Conservation (phyloP, 768 basidiomycete species). For the Hygrophorus pudorinus region DNA sequence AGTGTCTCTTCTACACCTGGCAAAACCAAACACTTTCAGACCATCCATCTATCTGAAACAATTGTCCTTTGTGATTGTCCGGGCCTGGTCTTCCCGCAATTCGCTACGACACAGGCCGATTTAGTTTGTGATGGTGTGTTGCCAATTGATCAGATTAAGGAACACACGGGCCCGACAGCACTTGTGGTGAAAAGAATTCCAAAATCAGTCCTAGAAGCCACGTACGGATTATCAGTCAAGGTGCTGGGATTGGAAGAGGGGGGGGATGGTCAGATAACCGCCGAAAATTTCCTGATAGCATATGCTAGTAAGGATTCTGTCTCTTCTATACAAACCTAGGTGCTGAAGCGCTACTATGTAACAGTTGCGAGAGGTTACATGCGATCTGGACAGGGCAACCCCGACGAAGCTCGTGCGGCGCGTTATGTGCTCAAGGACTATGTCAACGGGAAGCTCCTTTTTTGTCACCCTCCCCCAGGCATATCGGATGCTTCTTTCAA, state of each 20-base stretch:
- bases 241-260: slow-evolving; percentile 65
- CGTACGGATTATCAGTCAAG: slow-evolving; percentile 77
- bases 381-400: slow-evolving; percentile 91
- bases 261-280: slow-evolving; percentile 63
- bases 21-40: slow-evolving; percentile 99
- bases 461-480: slow-evolving; percentile 81
- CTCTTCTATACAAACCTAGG: neutral
- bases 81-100: slow-evolving; percentile 96
- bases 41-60: slow-evolving; percentile 82
- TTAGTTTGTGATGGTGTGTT: slow-evolving; percentile 94
- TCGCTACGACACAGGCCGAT: slow-evolving; percentile 93
- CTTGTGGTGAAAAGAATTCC: slow-evolving; percentile 75
- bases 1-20: slow-evolving; percentile 97
- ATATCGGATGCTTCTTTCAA: slow-evolving; percentile 66
- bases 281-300: slow-evolving; percentile 74
- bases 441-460: slow-evolving; percentile 88
- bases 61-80: slow-evolving; percentile 95
- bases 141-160: slow-evolving; percentile 95
- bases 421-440: slow-evolving; percentile 94
- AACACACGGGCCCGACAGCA: slow-evolving; percentile 77
- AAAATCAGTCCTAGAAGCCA: slow-evolving; percentile 75
- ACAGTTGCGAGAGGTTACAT: slow-evolving; percentile 89
- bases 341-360: slow-evolving; percentile 7
- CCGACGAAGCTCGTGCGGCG: slow-evolving; percentile 91
- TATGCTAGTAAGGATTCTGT: slow-evolving; percentile 73